Percentiles rank a stretch among this genome's conserved stretches.
Conservation (phyloP, 352 stramenopile species). For the Phytopythium oedochilum region DNA sequence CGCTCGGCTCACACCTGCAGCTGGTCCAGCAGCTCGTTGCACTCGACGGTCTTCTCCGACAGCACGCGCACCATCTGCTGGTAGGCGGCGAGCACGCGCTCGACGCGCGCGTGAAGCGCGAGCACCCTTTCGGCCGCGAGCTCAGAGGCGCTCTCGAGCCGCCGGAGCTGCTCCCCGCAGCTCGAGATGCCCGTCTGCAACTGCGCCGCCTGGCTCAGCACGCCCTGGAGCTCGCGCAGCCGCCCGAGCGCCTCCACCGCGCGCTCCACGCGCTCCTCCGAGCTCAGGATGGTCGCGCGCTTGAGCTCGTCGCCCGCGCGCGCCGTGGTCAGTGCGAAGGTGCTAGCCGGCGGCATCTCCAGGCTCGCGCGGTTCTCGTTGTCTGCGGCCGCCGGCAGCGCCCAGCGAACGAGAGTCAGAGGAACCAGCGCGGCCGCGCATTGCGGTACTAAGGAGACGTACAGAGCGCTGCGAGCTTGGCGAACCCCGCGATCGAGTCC, state of each 20-base stretch:
- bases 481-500: slow-evolving; percentile 23
- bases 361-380: slow-evolving; percentile 26
- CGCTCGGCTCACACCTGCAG: slow-evolving; percentile 18
- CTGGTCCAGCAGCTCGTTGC: slow-evolving; percentile 48
- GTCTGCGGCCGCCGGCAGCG: slow-evolving; percentile 24
- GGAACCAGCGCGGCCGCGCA: too few species aligned
- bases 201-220: slow-evolving; percentile 35
- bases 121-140: slow-evolving; percentile 37
- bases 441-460: too few species aligned
- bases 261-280: slow-evolving; percentile 29
- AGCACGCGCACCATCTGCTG: slow-evolving; percentile 68
- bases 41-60: slow-evolving; percentile 71
- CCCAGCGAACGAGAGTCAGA: too few species aligned
- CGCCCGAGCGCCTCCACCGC: slow-evolving; percentile 33
- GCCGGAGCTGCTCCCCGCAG: slow-evolving; percentile 15
- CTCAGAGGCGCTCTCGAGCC: slow-evolving; percentile 26
- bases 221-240: slow-evolving; percentile 38
- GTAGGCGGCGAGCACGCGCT: slow-evolving; percentile 48
- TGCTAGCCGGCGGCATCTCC: slow-evolving; percentile 25
- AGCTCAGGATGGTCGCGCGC: slow-evolving; percentile 57
- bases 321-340: slow-evolving; percentile 15
- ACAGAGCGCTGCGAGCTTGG: slow-evolving; percentile 48
- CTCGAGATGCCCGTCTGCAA: slow-evolving; percentile 19
- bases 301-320: slow-evolving; percentile 42
- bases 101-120: slow-evolving; percentile 39